Percentiles rank a stretch among this genome's conserved stretches.
Conservation (phyloP, 108 stramenopile species). For the Bacterosira constricta region DNA sequence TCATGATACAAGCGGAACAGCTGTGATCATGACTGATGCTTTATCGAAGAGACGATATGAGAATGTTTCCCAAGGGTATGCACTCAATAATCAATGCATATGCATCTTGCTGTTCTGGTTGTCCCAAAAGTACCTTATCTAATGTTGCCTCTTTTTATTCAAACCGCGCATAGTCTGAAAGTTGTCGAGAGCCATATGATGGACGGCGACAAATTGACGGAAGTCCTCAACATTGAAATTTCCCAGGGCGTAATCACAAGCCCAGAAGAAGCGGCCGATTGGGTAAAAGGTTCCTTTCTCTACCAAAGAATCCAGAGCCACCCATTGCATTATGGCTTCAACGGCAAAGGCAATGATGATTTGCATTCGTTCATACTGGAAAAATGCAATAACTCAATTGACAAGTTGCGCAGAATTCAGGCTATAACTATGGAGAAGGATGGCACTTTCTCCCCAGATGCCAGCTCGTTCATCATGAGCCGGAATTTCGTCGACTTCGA, state of each 20-base stretch:
- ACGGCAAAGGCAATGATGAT: conserved; percentile 15
- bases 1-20: conserved; percentile 91
- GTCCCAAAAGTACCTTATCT: neutral
- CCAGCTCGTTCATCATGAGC: conserved; percentile 77
- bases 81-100: neutral
- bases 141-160: neutral
- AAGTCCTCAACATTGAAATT: conserved; percentile 84
- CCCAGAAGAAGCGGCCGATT: conserved; percentile 56
- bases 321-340: conserved; percentile 50
- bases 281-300: conserved; percentile 73
- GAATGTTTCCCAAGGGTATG: conserved; percentile 49
- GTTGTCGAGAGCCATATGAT: conserved; percentile 71
- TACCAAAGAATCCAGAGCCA: conserved; percentile 54
- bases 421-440: conserved; percentile 35
- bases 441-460: conserved; percentile 48
- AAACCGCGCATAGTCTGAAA: conserved; percentile 52
- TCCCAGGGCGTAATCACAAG: conserved; percentile 76
- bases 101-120: neutral
- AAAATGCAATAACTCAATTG: conserved; percentile 46
- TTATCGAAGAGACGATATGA: conserved; percentile 41
- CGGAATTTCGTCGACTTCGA: conserved; percentile 69
- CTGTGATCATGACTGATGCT: conserved; percentile 83
- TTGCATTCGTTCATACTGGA: conserved; percentile 36
- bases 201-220: conserved; percentile 55
- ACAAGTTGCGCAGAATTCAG: conserved; percentile 28